Evolutionary conservation across 2,329 filamentous ascomycete species (phyloP).

Genomic region (Neopestalotiopsis sp.): DNA sequence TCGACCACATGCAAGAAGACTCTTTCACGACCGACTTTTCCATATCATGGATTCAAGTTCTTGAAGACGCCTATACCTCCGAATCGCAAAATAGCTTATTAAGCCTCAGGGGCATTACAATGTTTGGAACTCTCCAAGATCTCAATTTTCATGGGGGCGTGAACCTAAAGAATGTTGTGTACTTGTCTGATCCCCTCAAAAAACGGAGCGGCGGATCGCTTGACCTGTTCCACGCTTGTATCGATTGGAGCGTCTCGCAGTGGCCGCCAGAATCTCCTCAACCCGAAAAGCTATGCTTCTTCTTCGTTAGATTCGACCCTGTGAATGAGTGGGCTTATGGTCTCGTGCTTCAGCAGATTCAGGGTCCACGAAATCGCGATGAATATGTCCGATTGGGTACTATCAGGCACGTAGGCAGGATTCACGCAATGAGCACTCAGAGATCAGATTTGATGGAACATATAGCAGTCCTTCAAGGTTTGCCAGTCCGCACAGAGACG

Average conservation of each 20-base stretch:
- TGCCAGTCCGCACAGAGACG: not conserved
- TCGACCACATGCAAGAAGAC: no score
- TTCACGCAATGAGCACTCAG: not conserved
- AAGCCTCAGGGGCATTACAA: not conserved
- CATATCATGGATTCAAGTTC: not conserved
- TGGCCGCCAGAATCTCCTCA: not conserved
- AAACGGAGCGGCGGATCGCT: not conserved
- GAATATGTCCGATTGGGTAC: not conserved
- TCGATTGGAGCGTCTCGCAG: not conserved
- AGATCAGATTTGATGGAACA: not conserved
- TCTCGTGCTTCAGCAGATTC: not conserved
- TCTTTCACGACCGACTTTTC: no score
- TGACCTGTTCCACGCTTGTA: not conserved
- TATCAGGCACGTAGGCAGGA: not conserved
- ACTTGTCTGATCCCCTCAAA: not conserved
- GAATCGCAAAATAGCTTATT: not conserved
- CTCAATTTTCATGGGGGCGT: not conserved
- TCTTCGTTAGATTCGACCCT: not conserved
- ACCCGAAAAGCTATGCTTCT: not conserved
- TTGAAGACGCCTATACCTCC: not conserved
- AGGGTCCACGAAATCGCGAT: not conserved
- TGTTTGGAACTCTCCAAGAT: not conserved
- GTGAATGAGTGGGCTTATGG: not conserved
- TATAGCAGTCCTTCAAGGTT: not conserved
- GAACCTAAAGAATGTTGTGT: no score